These are phyloP conservation scores for Westerdykella ornata DNA, from an alignment of 2,329 filamentous ascomycete genomes.

Conservation along the genomic window DNA sequence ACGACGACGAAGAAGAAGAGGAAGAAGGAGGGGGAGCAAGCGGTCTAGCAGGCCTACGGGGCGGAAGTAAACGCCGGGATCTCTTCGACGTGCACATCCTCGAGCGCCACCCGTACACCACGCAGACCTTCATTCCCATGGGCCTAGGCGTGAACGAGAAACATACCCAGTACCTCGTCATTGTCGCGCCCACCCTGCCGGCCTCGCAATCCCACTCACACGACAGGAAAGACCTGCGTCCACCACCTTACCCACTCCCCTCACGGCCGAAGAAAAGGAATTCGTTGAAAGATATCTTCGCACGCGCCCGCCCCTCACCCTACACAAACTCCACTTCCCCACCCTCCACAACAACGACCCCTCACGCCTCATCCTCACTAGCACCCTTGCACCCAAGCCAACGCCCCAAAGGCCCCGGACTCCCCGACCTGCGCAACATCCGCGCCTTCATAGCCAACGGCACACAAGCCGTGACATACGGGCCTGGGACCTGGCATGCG, in stretches of 20 bases:
- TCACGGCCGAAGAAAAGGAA: conserved; percentile 16
- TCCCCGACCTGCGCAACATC: conserved; percentile 66
- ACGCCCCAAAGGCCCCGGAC: conserved; percentile 45
- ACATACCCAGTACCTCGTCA: conserved; percentile 63
- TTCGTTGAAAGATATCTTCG: conserved; percentile 37
- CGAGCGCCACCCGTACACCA: conserved; percentile 88
- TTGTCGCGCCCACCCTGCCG: conserved; percentile 74
- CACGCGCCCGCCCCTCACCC: conserved; percentile 37
- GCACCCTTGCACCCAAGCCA: conserved; percentile 27
- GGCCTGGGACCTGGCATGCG: conserved; percentile 87
- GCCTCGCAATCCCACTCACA: conserved; percentile 35
- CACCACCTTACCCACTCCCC: conserved; percentile 42
- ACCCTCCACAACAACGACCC: too few species aligned
- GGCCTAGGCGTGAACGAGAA: conserved; percentile 46
- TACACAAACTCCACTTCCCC: conserved; percentile 48
- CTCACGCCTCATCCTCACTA: conserved; percentile 2
- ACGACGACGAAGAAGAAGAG: conserved; percentile 26
- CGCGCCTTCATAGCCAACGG: conserved; percentile 72
- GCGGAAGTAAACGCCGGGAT: conserved; percentile 10
- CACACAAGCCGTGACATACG: conserved; percentile 84
- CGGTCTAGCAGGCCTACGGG: background rate
- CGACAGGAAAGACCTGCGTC: conserved; percentile 20
- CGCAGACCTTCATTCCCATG: conserved; percentile 85
- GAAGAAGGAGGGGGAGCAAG: too few species aligned
- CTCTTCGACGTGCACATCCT: conserved; percentile 65